Conservation (phyloP, 768 basidiomycete genomes). For the Gymnopilus dilepis region DNA sequence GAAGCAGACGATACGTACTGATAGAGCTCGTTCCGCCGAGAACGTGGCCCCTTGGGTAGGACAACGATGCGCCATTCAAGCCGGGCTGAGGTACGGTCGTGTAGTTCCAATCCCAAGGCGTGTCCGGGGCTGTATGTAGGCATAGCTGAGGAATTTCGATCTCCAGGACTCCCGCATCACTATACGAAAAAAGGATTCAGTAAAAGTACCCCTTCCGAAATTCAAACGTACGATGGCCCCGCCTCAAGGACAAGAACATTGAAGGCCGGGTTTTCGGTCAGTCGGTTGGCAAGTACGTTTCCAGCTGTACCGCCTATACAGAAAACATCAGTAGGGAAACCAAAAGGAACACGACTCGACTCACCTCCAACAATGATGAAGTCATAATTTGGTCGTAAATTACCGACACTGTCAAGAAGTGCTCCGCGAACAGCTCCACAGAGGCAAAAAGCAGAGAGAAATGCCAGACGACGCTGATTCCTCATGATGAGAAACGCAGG, state of each 20-base stretch:
- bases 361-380: slow-evolving; percentile 33
- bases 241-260: slow-evolving; percentile 60
- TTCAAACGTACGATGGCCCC: slow-evolving; percentile 50
- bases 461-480: too few species aligned
- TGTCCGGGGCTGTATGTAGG: slow-evolving; percentile 20
- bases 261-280: slow-evolving; percentile 53
- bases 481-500: background rate
- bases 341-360: background rate
- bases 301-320: slow-evolving; percentile 55
- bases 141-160: slow-evolving; percentile 21
- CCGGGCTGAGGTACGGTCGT: slow-evolving; percentile 31
- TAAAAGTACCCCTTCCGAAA: background rate
- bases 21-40: slow-evolving; percentile 37
- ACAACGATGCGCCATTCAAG: slow-evolving; percentile 26
- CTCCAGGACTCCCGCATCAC: slow-evolving; percentile 23
- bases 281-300: slow-evolving; percentile 58
- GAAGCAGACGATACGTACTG: slow-evolving; percentile 4
- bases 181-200: background rate
- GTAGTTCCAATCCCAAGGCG: slow-evolving; percentile 37
- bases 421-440: background rate
- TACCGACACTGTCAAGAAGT: background rate
- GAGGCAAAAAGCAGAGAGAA: background rate
- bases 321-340: too few species aligned
- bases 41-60: slow-evolving; percentile 33
- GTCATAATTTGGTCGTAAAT: slow-evolving; percentile 17